Evolutionary conservation across 2,329 filamentous ascomycete genomes (phyloP), one percentile per base, ranked within the genome.

Genomic region (Neonectria hederae): DNA sequence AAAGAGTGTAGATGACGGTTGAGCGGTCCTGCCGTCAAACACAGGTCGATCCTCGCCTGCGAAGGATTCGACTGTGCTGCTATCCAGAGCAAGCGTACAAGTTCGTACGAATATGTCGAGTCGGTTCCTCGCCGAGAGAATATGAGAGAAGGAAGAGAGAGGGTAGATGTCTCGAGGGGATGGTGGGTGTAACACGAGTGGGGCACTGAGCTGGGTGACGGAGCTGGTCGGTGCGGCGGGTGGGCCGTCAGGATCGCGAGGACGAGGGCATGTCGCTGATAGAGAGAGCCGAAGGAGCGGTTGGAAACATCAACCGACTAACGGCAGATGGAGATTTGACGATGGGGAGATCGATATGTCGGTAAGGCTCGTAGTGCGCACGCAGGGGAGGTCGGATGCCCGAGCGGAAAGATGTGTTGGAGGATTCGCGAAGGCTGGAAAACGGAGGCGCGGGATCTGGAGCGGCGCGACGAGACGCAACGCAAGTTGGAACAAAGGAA

Each of bases 11-110:
- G 52, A 51, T 32, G 46, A 54, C 54, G 57, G 40, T 55, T 61
- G 69, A 59, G 68, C 78, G 78, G 80, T 68, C 79, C 80, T 66
- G 81, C 80, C 80, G 80, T 76, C 65, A 75, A 51, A 76, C 79
- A 80, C 80, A 77, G 69, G 78, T 83, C 79, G 81, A 79, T 77
- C 77, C 78, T 83, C 82, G 81, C 83, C 83, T 72, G 83, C 82
- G 82, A 84, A 83, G 79, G 56, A 72, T 72, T 77, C 80, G 81
- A 83, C 79, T 76, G 75, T 77, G 78, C 60, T 65, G 68, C 65
- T 72, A 65, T 65, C 62, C 67, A 67, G 67, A 69, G 63, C 64
- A 70, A 54, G 54, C 56, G 57, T 59, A 40, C 26, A 24, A 57
- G 21, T 54, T 59, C 46, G 42, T 38, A 42, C n/a, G 38, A 38